Base-by-base conservation (phyloP, 768 basidiomycete species). In the Basidioascus undulatus region DNA sequence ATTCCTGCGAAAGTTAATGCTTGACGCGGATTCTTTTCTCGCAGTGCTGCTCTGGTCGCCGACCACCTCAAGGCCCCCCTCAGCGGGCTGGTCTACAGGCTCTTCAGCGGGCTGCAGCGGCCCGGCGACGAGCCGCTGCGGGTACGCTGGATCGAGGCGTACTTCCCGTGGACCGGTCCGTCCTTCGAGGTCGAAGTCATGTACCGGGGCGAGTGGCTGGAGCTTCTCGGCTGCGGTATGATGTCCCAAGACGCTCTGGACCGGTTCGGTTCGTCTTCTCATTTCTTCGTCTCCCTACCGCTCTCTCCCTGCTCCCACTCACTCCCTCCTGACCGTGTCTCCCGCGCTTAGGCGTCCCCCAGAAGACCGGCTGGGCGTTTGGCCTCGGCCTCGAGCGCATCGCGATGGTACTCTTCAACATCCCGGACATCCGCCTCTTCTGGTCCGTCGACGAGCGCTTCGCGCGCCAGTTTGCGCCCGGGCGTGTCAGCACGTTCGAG, bases 121-220 rank as follows among this genome's bases (percentile, higher is more conserved):
- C 26, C 38, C 42, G 12, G 44, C 39, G 40, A 12, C 28, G 69
- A 78, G 37, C 87, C 92, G 20, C 62, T 98, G 46, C 65, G 70
- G 47, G 77, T 98, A 21, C 66, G 92, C 18, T 98, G 92, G 92
- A 94, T 96, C 47, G 84, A 94, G 55, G 83, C 89, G 2, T 82
- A 79, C 53, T 96, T 98, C 61, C 92, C 92, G 2, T 98, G 89
- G 66, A 98, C 92, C 41, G 78, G 74, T 44, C 92, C 92, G 8
- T 92, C 86, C 55, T 98, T 81, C 54, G 89, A 98, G 55, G 87
- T 98, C 32, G 92, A 98, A 56, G 86, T 96, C 5, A 76, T 87
- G 59, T 96, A 79, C 62, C 71, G 75, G 42, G 92, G 84, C 1
- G 78, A 87, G 57, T 98, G 92, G 92, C 63, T 98, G 19, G 92